Evolutionary conservation across 1,284 basidiomycete species (phyloP), one percentile per base, ranked within the genome.

Genomic region (Rhodotorula sp.): DNA sequence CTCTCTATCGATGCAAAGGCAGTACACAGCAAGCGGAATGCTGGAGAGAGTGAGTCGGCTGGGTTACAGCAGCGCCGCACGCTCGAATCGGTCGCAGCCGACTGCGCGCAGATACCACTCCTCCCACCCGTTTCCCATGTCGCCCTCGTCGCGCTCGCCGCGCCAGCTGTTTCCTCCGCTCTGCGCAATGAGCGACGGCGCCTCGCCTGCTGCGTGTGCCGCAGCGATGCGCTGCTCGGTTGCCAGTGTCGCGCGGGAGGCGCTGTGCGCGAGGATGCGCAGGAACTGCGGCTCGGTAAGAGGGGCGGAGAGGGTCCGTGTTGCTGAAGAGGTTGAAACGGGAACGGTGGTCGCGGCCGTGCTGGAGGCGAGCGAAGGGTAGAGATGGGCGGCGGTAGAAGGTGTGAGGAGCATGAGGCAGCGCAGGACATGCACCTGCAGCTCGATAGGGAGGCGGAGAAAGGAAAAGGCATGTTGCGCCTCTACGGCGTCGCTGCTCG

Each of bases 251-350:
- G 54, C 17, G 16, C 61, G 60, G 13, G 63, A 49, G n/a, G 74
- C 68, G 41, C 49, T 55, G 60, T 71, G 60, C 2, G 68, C 49
- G 55, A 75, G 48, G 23, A 75, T 19, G 53, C 64, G 67, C 3
- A 75, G 61, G 69, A 75, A 75, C 46, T 75, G 74, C 1, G 61
- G 21, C 41, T 75, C 74, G 34, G 74, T 75, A 41, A 73, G 55
- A 4, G 69, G 56, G 16, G 65, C 65, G 44, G 68, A 72, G 23
- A 66, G 53, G 9, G 64, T 41, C 34, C 34, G 34, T 34, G 34
- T 34, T 34, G 44, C 7, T 19, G 4, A 53, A 0, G 48, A 3
- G 5, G 48, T 17, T 3, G 19, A 17, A 41, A 34, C 27, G 12
- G 4, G 56, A 13, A 1, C 23, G 3, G 19, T 0, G 27, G 12